Conservation (phyloP, 2,329 filamentous ascomycete genomes). For the Aaosphaeria arxii region DNA sequence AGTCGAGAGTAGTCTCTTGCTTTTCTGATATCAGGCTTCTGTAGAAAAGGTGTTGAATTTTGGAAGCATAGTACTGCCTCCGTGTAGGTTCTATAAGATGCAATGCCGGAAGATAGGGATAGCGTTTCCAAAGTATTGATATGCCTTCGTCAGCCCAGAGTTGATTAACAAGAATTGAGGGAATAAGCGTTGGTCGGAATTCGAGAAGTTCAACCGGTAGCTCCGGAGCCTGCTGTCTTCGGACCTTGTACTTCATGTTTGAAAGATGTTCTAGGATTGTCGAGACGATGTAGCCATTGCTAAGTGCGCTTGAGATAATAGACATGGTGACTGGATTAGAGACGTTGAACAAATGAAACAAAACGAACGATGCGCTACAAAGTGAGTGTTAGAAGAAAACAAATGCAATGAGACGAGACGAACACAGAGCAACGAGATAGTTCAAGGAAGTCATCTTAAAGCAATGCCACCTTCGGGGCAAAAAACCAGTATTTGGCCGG, state of each 20-base stretch:
- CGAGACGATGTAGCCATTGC: conserved; percentile 23
- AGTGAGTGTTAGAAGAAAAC: conserved; percentile 1
- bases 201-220: conserved; percentile 31
- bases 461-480: no score
- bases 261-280: conserved; percentile 25
- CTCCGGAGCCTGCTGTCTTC: conserved; percentile 28
- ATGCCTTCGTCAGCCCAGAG: conserved; percentile 32
- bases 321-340: conserved; percentile 18
- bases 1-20: no score
- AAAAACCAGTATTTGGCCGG: no score
- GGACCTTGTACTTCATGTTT: conserved; percentile 27
- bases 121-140: conserved; percentile 29
- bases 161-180: conserved; percentile 27
- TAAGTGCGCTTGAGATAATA: conserved; percentile 12
- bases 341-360: not conserved
- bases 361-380: not conserved
- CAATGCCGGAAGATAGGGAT: conserved; percentile 26
- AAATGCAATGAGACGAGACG: conserved; percentile 2
- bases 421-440: not conserved
- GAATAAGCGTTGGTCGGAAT: conserved; percentile 31
- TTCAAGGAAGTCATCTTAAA: no score
- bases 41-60: conserved; percentile 8
- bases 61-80: conserved; percentile 30
- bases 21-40: no score
- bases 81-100: conserved; percentile 16